phyloP scores from a whole-genome alignment of 192 early-diverging fungal species.

The Helicostylum pulchrum region DNA sequence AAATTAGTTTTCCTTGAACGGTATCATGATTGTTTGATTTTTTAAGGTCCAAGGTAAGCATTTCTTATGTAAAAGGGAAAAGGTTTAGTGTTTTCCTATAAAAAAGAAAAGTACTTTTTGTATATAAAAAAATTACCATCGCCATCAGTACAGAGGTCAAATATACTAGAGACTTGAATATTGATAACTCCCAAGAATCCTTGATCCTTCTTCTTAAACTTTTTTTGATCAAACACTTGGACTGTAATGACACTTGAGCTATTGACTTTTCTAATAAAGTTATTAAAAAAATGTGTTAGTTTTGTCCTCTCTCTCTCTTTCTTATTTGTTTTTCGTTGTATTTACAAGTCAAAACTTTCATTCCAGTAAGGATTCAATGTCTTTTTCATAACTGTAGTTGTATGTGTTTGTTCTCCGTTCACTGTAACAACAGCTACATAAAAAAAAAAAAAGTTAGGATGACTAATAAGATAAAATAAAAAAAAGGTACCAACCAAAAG shows the following conservation, averaged over 20 bases:
- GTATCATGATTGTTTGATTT: conserved; percentile 78
- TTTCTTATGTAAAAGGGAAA: conserved; percentile 47
- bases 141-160: conserved; percentile 73
- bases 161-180: conserved; percentile 75
- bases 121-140: conserved; percentile 43
- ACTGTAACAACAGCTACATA: conserved; percentile 93
- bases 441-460: conserved; percentile 70
- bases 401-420: conserved; percentile 94
- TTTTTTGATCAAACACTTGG: conserved; percentile 97
- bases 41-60: conserved; percentile 88
- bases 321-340: conserved; percentile 49
- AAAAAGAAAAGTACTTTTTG: neutral
- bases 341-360: conserved; percentile 54
- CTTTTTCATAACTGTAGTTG: conserved; percentile 82
- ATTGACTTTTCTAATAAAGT: conserved; percentile 58
- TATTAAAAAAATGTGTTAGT: neutral
- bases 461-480: conserved; percentile 45
- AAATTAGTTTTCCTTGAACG: conserved; percentile 83
- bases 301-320: neutral
- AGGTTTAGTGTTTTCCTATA: neutral
- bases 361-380: conserved; percentile 98
- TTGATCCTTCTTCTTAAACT: conserved; percentile 88
- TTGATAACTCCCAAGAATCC: conserved; percentile 91
- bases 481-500: conserved; percentile 43
- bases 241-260: conserved; percentile 79